Percentiles rank a stretch among this genome's conserved stretches.
Evolutionary conservation across 2,329 filamentous ascomycete species (phyloP).

Genomic region (Phialemonium atrogriseum): DNA sequence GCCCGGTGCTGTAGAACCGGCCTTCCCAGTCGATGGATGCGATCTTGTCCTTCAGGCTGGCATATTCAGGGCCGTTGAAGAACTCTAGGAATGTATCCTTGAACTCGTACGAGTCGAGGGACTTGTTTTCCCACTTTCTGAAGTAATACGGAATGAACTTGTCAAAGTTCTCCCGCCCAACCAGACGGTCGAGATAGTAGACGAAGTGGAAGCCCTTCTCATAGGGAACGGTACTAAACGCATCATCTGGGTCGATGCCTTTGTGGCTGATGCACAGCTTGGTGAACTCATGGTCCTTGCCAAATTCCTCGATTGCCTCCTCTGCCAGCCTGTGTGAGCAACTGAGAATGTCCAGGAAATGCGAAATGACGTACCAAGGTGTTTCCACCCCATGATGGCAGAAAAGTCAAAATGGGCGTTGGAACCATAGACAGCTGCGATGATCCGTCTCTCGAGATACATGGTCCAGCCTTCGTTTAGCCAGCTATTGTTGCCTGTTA

Average conservation of each 20-base stretch:
- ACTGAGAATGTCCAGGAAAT: slow-evolving; percentile 6
- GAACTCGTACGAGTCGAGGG: slow-evolving; percentile 90
- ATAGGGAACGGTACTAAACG: slow-evolving; percentile 87
- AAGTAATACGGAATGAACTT: slow-evolving; percentile 96
- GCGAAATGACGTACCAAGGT: slow-evolving; percentile 43
- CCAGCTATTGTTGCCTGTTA: slow-evolving; percentile 39
- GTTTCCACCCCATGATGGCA: slow-evolving; percentile 92
- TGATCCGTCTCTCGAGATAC: slow-evolving; percentile 83
- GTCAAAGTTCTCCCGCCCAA: slow-evolving; percentile 84
- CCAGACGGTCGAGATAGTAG: slow-evolving; percentile 78
- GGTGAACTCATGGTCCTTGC: slow-evolving; percentile 83
- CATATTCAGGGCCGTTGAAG: slow-evolving; percentile 60
- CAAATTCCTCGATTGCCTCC: slow-evolving; percentile 72
- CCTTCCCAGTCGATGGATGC: slow-evolving; percentile 78
- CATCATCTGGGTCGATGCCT: slow-evolving; percentile 89
- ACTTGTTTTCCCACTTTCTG: slow-evolving; percentile 72
- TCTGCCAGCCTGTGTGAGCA: slow-evolving; percentile 29
- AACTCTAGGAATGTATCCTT: slow-evolving; percentile 80
- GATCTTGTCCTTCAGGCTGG: slow-evolving; percentile 55
- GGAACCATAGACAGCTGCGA: slow-evolving; percentile 70
- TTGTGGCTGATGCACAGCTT: slow-evolving; percentile 83
- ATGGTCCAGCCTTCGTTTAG: slow-evolving; percentile 82
- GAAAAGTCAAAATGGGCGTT: slow-evolving; percentile 86
- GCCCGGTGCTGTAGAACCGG: slow-evolving; percentile 80
- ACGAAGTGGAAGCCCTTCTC: slow-evolving; percentile 96